A percentile compares a stretch with the other conserved stretches of the same genome.
phyloP scores from a whole-genome alignment of 1,139 yeast genomes.

The Geotrichum phurueaensis region DNA sequence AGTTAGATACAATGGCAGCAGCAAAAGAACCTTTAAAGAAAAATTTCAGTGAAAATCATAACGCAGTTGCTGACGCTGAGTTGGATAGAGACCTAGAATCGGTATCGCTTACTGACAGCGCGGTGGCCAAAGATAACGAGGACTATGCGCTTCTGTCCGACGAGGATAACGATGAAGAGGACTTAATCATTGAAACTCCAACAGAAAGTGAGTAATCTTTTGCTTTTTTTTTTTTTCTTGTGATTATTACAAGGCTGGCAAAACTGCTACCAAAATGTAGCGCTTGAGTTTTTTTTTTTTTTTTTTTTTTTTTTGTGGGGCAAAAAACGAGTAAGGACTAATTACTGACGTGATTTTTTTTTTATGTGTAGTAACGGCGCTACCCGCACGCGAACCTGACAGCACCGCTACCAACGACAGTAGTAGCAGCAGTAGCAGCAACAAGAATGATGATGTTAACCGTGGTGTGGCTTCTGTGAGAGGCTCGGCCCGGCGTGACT shows the following conservation, averaged over 20 bases:
- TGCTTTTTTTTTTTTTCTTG: background rate
- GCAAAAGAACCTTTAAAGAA: background rate
- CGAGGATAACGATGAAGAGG: constrained; percentile 2
- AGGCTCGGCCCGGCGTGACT: background rate
- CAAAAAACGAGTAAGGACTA: no score
- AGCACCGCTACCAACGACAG: background rate
- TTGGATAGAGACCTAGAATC: background rate
- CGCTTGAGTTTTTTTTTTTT: no score
- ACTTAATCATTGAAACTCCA: background rate
- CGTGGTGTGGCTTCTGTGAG: background rate
- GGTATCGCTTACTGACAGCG: background rate
- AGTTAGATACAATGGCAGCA: background rate
- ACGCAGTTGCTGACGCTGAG: background rate
- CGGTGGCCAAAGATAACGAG: background rate
- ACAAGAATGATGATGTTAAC: background rate
- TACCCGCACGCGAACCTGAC: background rate
- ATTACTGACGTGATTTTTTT: background rate
- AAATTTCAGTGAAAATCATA: background rate
- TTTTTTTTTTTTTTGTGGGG: no score
- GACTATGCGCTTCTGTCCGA: background rate
- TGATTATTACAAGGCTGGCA: no score
- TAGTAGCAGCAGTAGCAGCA: background rate
- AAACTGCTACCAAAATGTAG: no score
- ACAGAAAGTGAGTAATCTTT: background rate
- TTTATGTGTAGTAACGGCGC: background rate